phyloP scores from a whole-genome alignment of 179 eudicot species.

The Silene coronaria region DNA sequence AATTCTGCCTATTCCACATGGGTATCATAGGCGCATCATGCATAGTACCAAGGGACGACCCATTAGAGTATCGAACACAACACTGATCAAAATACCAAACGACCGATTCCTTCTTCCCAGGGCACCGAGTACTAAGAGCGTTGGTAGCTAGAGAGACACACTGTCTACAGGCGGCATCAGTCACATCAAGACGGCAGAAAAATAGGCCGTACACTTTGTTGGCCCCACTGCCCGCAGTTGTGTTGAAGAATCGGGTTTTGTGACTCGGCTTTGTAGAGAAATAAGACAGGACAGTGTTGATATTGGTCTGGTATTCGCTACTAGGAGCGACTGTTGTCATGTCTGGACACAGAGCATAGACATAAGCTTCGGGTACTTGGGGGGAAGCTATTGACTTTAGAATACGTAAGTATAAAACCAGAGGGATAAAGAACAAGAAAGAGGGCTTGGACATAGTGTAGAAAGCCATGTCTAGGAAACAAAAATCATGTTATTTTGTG shows the following conservation, averaged over 20 bases:
- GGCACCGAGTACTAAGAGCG: conserved; percentile 20
- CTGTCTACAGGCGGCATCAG: conserved; percentile 17
- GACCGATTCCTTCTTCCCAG: conserved; percentile 22
- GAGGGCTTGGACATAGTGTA: not conserved
- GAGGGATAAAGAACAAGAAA: not conserved
- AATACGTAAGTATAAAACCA: not conserved
- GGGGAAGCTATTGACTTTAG: conserved; percentile 9
- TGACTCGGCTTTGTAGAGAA: conserved; percentile 21
- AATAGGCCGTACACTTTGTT: conserved; percentile 26
- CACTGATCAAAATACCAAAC: conserved; percentile 37
- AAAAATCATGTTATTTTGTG: conserved; percentile 1
- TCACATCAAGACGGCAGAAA: conserved; percentile 28
- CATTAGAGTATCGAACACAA: conserved; percentile 23
- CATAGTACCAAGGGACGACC: conserved; percentile 29
- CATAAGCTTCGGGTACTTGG: conserved; percentile 14
- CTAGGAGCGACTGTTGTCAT: conserved; percentile 15
- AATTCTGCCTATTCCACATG: conserved; percentile 28
- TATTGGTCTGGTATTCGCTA: conserved; percentile 24
- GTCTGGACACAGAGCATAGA: conserved; percentile 30
- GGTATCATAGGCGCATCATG: conserved; percentile 31
- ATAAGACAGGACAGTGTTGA: conserved; percentile 15
- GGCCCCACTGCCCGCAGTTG: conserved; percentile 22
- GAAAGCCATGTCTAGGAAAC: conserved; percentile 20
- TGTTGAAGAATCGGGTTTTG: conserved; percentile 21
- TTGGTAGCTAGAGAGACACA: conserved; percentile 24